Conservation (phyloP, 179 eudicot genomes). For the Drosera spatulata region DNA sequence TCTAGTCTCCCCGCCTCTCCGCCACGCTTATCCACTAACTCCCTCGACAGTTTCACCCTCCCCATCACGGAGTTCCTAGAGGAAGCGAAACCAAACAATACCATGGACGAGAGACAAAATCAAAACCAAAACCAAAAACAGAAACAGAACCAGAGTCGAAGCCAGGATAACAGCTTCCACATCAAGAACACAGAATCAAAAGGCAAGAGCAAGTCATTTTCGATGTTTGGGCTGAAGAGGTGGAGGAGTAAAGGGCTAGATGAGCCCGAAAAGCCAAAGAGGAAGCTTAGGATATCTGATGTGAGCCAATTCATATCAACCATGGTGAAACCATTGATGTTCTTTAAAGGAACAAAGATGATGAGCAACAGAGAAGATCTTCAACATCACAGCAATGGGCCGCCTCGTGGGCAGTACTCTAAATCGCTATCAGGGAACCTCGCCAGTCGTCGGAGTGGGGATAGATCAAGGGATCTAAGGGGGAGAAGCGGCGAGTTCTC, state of each 20-base stretch:
- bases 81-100: constrained; percentile 3
- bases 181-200: not conserved
- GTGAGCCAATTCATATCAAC: constrained; percentile 35
- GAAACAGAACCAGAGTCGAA: too few relatives aligned
- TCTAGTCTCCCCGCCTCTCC: constrained; percentile 44
- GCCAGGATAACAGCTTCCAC: constrained; percentile 4
- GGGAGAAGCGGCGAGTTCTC: constrained; percentile 42
- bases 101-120: not conserved
- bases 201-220: constrained; percentile 34
- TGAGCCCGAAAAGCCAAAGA: constrained; percentile 18
- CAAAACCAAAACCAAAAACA: not conserved
- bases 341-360: constrained; percentile 18
- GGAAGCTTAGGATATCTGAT: constrained; percentile 28
- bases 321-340: constrained; percentile 43
- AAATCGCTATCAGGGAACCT: constrained; percentile 49
- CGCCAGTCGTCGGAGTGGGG: constrained; percentile 2
- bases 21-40: constrained; percentile 52
- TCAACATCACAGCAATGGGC: constrained; percentile 5
- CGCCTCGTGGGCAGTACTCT: not conserved
- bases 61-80: constrained; percentile 15
- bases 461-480: constrained; percentile 10
- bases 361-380: not conserved
- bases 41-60: constrained; percentile 42
- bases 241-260: constrained; percentile 25
- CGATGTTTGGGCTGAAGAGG: constrained; percentile 33